Evolutionary conservation across 768 basidiomycete genomes (phyloP).

Genomic region (Mycena albidolilacea): DNA sequence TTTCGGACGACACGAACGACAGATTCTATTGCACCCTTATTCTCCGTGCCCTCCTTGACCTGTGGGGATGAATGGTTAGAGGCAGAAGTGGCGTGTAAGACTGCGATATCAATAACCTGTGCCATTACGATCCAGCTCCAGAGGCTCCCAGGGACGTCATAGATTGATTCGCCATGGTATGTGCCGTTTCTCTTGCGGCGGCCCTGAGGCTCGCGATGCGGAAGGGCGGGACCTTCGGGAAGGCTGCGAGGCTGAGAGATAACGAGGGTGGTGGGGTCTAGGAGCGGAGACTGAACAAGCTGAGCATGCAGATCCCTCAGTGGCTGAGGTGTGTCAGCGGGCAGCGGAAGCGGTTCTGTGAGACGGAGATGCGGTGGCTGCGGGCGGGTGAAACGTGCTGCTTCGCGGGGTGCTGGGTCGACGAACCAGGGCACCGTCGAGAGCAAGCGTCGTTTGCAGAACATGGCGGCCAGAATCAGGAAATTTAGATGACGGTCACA

Average conservation of each 20-base stretch:
- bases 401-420: slow-evolving; percentile 55
- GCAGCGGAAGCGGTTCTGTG: slow-evolving; percentile 56
- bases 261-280: slow-evolving; percentile 72
- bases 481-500: neutral
- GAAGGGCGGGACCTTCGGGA: slow-evolving; percentile 73
- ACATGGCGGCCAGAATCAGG: neutral
- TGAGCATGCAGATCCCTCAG: slow-evolving; percentile 71
- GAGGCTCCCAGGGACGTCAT: slow-evolving; percentile 67
- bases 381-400: slow-evolving; percentile 44
- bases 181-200: slow-evolving; percentile 76
- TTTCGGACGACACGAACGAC: slow-evolving; percentile 80
- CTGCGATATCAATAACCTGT: slow-evolving; percentile 65
- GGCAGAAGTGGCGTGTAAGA: neutral
- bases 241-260: slow-evolving; percentile 67
- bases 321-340: slow-evolving; percentile 65
- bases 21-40: slow-evolving; percentile 82
- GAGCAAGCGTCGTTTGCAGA: slow-evolving; percentile 28
- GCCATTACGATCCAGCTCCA: slow-evolving; percentile 86
- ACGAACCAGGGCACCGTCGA: slow-evolving; percentile 76
- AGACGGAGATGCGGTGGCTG: slow-evolving; percentile 48
- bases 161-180: slow-evolving; percentile 73
- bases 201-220: slow-evolving; percentile 71
- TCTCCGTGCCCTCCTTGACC: slow-evolving; percentile 91
- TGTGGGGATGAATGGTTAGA: slow-evolving; percentile 43
- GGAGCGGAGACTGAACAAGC: slow-evolving; percentile 74